phyloP scores from a whole-genome alignment of 805 yeast genomes.

The Wickerhamomyces ciferrii region DNA sequence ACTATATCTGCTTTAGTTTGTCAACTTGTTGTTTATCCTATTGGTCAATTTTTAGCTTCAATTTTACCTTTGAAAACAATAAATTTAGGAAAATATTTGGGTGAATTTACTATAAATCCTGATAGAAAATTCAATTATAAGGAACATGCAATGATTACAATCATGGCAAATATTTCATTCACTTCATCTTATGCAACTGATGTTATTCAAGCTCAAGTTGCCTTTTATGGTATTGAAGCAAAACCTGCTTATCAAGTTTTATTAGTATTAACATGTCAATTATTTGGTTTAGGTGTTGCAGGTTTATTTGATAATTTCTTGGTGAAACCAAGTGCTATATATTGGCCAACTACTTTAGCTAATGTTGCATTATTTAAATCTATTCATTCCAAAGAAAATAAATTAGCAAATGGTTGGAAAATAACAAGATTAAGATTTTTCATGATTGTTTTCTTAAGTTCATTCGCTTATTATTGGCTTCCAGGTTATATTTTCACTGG shows the following conservation, averaged over 20 bases:
- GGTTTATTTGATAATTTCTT: constrained; percentile 56
- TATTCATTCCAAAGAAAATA: constrained; percentile 32
- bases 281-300: constrained; percentile 63
- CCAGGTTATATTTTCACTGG: constrained; percentile 51
- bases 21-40: constrained; percentile 48
- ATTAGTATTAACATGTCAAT: constrained; percentile 50
- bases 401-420: constrained; percentile 46
- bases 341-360: constrained; percentile 69
- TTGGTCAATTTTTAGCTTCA: constrained; percentile 39
- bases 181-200: constrained; percentile 55
- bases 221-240: constrained; percentile 38
- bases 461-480: constrained; percentile 58
- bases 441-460: constrained; percentile 30
- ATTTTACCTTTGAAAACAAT: constrained; percentile 17
- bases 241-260: constrained; percentile 47
- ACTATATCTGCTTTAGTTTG: constrained; percentile 44
- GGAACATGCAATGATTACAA: constrained; percentile 54
- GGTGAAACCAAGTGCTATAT: constrained; percentile 58
- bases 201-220: constrained; percentile 45
- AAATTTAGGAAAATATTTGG: constrained; percentile 21
- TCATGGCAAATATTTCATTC: constrained; percentile 43
- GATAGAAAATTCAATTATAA: constrained; percentile 53
- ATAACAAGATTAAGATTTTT: constrained; percentile 48
- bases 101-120: constrained; percentile 42
- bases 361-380: constrained; percentile 51